These are phyloP conservation scores for Plectosphaerella cucumerina DNA, from an alignment of 2,329 filamentous ascomycete species.

Conservation along the genomic window DNA sequence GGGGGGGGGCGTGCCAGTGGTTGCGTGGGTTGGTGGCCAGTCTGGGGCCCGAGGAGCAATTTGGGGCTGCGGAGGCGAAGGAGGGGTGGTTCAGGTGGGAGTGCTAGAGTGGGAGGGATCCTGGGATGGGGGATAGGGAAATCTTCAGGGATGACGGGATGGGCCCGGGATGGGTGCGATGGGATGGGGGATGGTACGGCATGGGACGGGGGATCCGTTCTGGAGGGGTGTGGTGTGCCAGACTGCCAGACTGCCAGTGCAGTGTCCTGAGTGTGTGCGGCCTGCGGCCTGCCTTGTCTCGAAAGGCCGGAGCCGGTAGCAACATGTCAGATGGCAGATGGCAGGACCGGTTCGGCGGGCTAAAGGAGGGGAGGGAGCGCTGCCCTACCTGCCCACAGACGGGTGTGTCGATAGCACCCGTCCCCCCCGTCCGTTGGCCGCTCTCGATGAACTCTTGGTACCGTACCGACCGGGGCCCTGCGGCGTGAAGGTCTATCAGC, in stretches of 20 bases:
- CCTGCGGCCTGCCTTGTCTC: constrained; percentile 1
- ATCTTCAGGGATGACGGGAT: background rate
- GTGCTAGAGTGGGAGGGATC: constrained; percentile 4
- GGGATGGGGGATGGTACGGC: background rate
- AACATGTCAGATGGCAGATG: constrained; percentile 4
- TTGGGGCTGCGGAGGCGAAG: constrained; percentile 5
- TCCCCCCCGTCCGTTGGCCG: background rate
- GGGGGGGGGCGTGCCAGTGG: no score
- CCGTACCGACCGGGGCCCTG: no score
- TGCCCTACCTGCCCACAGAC: no score
- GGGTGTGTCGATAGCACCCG: background rate
- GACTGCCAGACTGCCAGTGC: no score
- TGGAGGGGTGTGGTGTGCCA: background rate
- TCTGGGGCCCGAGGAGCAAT: background rate
- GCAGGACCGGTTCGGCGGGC: constrained; percentile 2
- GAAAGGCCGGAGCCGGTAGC: constrained; percentile 5
- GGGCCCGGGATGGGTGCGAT: background rate
- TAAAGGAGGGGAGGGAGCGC: background rate
- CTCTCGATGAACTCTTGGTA: background rate
- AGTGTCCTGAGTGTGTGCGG: no score
- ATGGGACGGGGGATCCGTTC: background rate
- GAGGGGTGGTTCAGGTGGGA: constrained; percentile 6
- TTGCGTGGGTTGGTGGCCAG: background rate
- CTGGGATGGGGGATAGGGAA: background rate
- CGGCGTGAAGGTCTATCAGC: no score